Evolutionary conservation across 305 asterid genomes (phyloP).

Genomic region (Fraxinus dipetala): DNA sequence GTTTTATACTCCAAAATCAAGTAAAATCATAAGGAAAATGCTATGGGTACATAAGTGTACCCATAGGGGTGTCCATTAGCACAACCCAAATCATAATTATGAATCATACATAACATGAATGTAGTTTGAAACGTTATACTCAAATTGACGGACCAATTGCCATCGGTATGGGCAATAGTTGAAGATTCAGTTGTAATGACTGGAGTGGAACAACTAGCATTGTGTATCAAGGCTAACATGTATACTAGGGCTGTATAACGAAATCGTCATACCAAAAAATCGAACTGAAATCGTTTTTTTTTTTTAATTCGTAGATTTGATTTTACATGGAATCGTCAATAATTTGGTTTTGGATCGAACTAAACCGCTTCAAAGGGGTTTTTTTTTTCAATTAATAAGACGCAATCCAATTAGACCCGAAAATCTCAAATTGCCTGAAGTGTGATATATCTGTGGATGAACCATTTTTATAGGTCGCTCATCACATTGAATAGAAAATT

Average conservation of each 20-base stretch:
- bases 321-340: too few relatives aligned
- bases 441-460: neutral
- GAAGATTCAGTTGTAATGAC: neutral
- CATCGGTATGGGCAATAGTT: neutral
- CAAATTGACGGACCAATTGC: neutral
- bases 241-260: neutral
- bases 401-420: neutral
- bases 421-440: neutral
- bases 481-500: neutral
- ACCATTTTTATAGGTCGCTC: neutral
- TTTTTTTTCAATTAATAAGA: too few relatives aligned
- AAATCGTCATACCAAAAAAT: neutral
- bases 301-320: too few relatives aligned
- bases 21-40: neutral
- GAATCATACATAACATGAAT: neutral
- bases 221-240: neutral
- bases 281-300: neutral
- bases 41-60: too few relatives aligned
- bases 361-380: neutral
- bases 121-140: neutral
- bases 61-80: too few relatives aligned
- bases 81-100: neutral
- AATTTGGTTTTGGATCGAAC: neutral
- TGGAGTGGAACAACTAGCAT: neutral
- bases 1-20: neutral